Evolutionary conservation across 768 basidiomycete genomes (phyloP).

Genomic region (Tylopilus felleus): DNA sequence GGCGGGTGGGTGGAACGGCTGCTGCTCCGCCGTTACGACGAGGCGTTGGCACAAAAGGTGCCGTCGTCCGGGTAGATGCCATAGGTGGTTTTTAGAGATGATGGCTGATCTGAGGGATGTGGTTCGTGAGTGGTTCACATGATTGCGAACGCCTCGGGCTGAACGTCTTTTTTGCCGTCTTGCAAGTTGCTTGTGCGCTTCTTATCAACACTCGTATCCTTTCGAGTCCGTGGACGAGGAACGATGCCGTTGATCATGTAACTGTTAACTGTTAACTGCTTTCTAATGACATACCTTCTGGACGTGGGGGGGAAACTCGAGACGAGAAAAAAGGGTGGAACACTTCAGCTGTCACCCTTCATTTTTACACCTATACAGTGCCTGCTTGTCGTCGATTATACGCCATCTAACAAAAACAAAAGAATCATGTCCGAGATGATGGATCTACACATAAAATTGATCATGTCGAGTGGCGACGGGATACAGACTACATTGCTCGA

Average conservation of each 20-base stretch:
- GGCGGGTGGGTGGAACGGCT: constrained; percentile 86
- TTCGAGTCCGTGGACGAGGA: too few species aligned
- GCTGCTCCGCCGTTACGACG: constrained; percentile 62
- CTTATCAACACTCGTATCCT: background rate
- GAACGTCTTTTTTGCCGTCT: background rate
- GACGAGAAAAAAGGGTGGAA: background rate
- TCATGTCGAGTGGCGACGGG: background rate
- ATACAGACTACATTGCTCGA: background rate
- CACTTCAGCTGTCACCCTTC: background rate
- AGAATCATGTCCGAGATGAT: background rate
- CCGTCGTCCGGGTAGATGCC: background rate
- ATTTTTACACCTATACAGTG: background rate
- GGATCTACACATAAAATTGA: background rate
- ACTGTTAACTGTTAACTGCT: background rate
- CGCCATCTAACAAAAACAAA: background rate
- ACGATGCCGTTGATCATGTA: background rate
- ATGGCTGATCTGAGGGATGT: too few species aligned
- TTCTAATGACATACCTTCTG: too few species aligned
- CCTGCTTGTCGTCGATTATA: background rate
- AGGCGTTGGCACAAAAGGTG: constrained; percentile 17
- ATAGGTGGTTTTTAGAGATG: background rate
- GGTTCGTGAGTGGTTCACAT: too few species aligned
- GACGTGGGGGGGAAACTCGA: background rate
- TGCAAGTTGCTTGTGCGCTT: background rate
- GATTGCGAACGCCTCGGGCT: background rate